These are phyloP conservation scores for Suillus subaureus DNA, from an alignment of 768 basidiomycete species.

Conservation along the genomic window DNA sequence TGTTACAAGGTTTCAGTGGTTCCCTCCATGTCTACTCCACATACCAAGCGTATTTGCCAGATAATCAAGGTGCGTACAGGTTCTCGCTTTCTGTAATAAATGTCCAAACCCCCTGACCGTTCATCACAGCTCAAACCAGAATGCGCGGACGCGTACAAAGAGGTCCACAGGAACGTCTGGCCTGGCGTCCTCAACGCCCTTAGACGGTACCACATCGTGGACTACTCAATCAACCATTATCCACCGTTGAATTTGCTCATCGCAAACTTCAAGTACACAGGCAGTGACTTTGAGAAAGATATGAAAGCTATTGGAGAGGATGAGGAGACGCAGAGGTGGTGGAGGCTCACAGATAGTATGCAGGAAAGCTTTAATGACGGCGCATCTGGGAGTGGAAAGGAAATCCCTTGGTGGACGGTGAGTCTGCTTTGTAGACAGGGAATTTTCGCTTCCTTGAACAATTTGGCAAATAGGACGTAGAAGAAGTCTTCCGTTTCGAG, in stretches of 20 bases:
- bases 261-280: conserved; percentile 78
- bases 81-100: not conserved
- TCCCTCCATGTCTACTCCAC: conserved; percentile 1
- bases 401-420: conserved; percentile 71
- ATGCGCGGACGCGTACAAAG: conserved; percentile 51
- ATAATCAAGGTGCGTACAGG: conserved; percentile 57
- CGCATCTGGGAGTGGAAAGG: conserved; percentile 67
- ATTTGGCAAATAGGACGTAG: conserved; percentile 40
- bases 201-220: conserved; percentile 60
- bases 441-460: not conserved
- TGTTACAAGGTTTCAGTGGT: conserved; percentile 1
- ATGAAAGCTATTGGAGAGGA: conserved; percentile 66
- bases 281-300: conserved; percentile 62
- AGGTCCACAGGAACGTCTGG: conserved; percentile 67
- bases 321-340: conserved; percentile 74
- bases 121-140: conserved; percentile 58
- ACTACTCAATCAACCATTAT: conserved; percentile 79
- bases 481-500: conserved; percentile 76
- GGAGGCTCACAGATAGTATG: conserved; percentile 72
- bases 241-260: conserved; percentile 66
- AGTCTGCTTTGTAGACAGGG: not conserved
- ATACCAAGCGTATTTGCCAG: conserved; percentile 65
- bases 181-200: conserved; percentile 68
- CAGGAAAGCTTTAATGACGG: conserved; percentile 75
- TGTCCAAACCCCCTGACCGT: not conserved